Evolutionary conservation across 2,329 filamentous ascomycete genomes (phyloP), one percentile per base, ranked within the genome.

Genomic region (Juglanconis sp.): DNA sequence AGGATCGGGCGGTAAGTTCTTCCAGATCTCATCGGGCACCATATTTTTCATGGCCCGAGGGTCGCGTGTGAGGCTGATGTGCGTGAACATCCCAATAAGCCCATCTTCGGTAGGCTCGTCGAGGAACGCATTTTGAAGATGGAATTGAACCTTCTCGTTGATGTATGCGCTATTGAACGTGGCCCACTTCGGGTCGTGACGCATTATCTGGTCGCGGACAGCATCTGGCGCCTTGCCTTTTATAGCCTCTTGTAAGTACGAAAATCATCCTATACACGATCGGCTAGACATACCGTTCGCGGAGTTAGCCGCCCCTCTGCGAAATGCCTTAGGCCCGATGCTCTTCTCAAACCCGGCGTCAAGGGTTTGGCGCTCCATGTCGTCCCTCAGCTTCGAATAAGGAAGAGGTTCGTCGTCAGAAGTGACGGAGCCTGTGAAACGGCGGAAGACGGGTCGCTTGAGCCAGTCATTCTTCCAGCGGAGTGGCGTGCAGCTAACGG

Each of bases 91-190:
- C 24, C 40, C 38, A 34, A 67, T 66, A 1, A 70, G 60, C 31
- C 64, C 42, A 35, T 65, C 64, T 59, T 70, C 57, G 42, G 59
- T 65, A 34, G 63, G 60, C 60, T 69, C 56, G 34, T 68, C 61
- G 7, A 72, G 52, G 54, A 73, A 66, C 9, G 65, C 61, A 44
- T 72, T 73, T 53, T 73, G 55, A 32, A 72, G 61, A 53, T 73
- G 34, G 61, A 72, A 72, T 40, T 67, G 46, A 34, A 66, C 63
- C 10, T 58, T 72, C 60, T 71, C 44, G 44, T 71, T 71, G 4
- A 72, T 64, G 57, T 72, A 72, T 7, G 60, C 61, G 50, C 57
- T 64, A 30, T 69, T 63, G 32, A 73, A 72, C 3, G 65, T 73
- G 1, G 52, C 54, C 50, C 64, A 73, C 38, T 59, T 56, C 56